Evolutionary conservation across 2,329 filamentous ascomycete species (phyloP), one percentile per base, ranked within the genome.

Genomic region (Nemania abortiva): DNA sequence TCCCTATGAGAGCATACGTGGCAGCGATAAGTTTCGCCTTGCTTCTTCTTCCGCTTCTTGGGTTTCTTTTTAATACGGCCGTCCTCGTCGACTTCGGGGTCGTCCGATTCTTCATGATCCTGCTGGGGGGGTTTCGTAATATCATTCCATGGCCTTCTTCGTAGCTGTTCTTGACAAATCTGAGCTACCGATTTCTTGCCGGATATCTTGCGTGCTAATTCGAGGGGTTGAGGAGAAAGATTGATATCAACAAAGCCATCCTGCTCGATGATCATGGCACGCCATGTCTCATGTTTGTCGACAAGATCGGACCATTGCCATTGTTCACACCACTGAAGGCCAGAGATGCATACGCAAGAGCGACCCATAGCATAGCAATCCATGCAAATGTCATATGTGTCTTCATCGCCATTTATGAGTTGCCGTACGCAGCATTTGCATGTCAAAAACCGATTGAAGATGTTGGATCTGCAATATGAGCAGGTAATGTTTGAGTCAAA

Each of bases 301-400:
- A 89, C 85, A 11, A 99, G 84, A 15, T 94, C 89, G 50, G 89
- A 86, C 95, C 95, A 98, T 13, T 88, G 84, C 87, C 95, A 98
- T 78, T 98, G 96, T 78, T 99, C 95, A 59, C 93, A 94, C 95
- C 95, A 99, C 69, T 88, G 89, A 11, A 97, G 87, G 11, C 90
- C 90, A 3, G 95, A 97, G 59, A 97, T 87, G 77, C 96, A 99
- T 2, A 88, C 89, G 78, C 96, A 99, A 54, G 95, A 97, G 60
- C 96, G 89, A 24, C 96, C 96, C 92, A 98, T 97, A n/a, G 90
- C 92, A 77, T 97, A 99, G 78, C 96, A 99, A 74, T 99, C 96
- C 92, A 99, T 95, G 77, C 96, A 99, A 24, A 99, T 87, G 79
- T 99, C 96, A 78, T 98, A 99, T 0, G 93, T 93, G 77, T 98